Percentiles rank a stretch among this genome's conserved stretches.
These are phyloP conservation scores for Epichloe coenophiala DNA, from an alignment of 2,329 filamentous ascomycete genomes.

Conservation along the genomic window DNA sequence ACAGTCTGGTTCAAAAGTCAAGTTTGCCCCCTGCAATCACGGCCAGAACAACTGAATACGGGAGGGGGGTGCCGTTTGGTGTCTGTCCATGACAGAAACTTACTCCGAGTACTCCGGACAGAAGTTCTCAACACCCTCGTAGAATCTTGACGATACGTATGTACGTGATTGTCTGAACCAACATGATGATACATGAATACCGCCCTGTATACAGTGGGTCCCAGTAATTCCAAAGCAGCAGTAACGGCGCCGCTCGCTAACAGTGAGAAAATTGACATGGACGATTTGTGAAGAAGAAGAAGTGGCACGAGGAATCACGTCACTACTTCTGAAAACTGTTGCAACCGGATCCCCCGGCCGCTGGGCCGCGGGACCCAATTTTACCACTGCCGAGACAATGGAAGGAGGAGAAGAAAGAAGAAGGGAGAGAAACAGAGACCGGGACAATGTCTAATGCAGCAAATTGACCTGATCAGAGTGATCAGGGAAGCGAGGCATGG, in stretches of 20 bases:
- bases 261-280: too few relatives aligned
- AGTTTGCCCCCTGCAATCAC: not conserved
- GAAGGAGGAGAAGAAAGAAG: too few relatives aligned
- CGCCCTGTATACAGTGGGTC: too few relatives aligned
- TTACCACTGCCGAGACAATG: not conserved
- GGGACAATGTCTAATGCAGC: too few relatives aligned
- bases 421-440: too few relatives aligned
- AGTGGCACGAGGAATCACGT: not conserved
- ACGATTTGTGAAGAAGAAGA: too few relatives aligned
- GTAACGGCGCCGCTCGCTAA: not conserved
- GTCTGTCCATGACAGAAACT: not conserved
- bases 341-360: not conserved
- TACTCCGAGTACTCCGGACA: not conserved
- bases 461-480: too few relatives aligned
- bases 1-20: slow-evolving; percentile 6
- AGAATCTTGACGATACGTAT: not conserved
- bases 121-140: not conserved
- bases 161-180: not conserved
- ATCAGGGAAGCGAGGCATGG: too few relatives aligned
- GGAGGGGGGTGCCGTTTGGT: not conserved
- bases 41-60: not conserved
- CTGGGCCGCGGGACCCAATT: not conserved
- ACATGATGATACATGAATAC: not conserved
- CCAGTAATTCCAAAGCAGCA: too few relatives aligned
- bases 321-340: not conserved